Evolutionary conservation across 306 rosid genomes (phyloP).

Genomic region (Hippophae gyantsensis): DNA sequence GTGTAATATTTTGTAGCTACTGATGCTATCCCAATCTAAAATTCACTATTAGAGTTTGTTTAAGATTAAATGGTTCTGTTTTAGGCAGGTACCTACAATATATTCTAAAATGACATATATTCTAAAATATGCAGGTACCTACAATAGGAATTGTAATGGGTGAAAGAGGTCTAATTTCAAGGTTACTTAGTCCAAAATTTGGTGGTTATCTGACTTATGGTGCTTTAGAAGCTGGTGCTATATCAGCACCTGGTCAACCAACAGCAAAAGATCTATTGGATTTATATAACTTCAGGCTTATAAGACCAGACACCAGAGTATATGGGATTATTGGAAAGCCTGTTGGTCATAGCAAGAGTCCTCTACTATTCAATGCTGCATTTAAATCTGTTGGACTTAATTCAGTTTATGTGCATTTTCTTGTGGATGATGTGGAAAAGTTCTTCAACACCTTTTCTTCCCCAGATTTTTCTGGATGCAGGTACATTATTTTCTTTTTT

Average conservation of each 20-base stretch:
- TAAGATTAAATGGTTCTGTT: neutral
- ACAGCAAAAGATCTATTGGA: conserved; percentile 42
- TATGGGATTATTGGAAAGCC: conserved; percentile 71
- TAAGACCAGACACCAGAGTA: conserved; percentile 49
- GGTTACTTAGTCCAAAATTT: conserved; percentile 51
- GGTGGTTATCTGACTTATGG: conserved; percentile 63
- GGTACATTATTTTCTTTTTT: conserved; percentile 20
- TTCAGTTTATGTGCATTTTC: conserved; percentile 52
- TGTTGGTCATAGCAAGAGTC: conserved; percentile 49
- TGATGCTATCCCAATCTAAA: too few relatives aligned
- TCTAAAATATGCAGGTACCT: conserved; percentile 34
- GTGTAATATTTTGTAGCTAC: too few relatives aligned
- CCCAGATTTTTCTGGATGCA: conserved; percentile 57
- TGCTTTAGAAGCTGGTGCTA: conserved; percentile 33
- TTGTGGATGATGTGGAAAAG: conserved; percentile 45
- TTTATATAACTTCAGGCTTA: conserved; percentile 53
- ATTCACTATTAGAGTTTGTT: too few relatives aligned
- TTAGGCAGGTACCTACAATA: too few relatives aligned
- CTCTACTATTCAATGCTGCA: conserved; percentile 52
- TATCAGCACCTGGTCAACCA: conserved; percentile 59
- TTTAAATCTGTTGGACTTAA: conserved; percentile 45
- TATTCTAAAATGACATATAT: neutral
- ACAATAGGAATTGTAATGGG: conserved; percentile 63
- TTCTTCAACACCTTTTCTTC: conserved; percentile 47
- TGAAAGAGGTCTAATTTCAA: conserved; percentile 53